phyloP scores from a whole-genome alignment of 441 rosid species.

The Gossypium laxum region DNA sequence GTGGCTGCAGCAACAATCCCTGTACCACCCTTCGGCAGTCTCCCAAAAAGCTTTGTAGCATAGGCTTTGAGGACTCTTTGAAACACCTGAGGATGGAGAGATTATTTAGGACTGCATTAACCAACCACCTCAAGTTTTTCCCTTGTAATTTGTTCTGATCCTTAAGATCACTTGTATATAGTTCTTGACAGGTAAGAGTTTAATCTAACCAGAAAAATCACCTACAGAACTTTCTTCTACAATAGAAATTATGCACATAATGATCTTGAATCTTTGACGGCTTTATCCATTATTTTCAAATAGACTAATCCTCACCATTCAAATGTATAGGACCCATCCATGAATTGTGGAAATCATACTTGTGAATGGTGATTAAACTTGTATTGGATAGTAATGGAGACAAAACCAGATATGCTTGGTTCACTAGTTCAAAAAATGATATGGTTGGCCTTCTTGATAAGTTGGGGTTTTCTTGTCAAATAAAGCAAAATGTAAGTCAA shows the following conservation, averaged over 20 bases:
- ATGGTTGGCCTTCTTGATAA: constrained; percentile 4
- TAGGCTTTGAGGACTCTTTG: constrained; percentile 92
- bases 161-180: background rate
- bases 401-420: background rate
- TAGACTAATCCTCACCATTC: background rate
- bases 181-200: background rate
- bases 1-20: constrained; percentile 99
- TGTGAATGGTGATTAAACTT: background rate
- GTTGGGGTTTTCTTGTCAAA: background rate
- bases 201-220: background rate
- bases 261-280: background rate
- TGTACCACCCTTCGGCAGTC: constrained; percentile 87
- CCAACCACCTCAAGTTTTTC: background rate
- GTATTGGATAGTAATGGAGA: background rate
- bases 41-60: constrained; percentile 72
- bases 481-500: background rate
- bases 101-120: background rate
- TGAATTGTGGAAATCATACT: background rate
- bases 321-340: background rate
- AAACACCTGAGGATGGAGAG: constrained; percentile 54
- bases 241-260: background rate
- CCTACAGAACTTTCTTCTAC: background rate
- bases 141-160: background rate
- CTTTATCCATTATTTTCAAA: background rate
- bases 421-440: background rate